Conservation (phyloP, 2,329 filamentous ascomycete genomes). For the Neopestalotiopsis sp. region DNA sequence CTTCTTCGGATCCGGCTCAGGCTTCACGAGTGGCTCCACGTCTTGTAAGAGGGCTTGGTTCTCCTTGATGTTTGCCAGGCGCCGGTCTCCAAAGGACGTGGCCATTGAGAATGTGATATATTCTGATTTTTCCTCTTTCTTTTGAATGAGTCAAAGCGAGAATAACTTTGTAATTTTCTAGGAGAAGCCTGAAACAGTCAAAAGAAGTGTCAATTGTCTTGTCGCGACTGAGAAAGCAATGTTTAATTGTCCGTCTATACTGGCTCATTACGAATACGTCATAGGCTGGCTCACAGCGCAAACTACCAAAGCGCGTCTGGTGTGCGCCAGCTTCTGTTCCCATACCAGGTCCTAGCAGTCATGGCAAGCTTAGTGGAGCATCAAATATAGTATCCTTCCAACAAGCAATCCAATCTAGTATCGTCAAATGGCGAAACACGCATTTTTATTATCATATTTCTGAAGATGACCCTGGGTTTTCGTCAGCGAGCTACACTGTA, state of each 20-base stretch:
- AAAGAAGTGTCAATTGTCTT: background rate
- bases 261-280: background rate
- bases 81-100: slow-evolving; percentile 49
- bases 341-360: background rate
- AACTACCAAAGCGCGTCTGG: background rate
- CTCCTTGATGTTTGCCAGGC: slow-evolving; percentile 53
- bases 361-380: too few relatives aligned
- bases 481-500: too few relatives aligned
- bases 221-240: slow-evolving; percentile 2
- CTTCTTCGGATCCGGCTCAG: slow-evolving; percentile 20
- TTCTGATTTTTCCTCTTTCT: background rate
- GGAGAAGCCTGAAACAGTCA: too few relatives aligned
- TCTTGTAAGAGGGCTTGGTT: slow-evolving; percentile 54
- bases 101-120: slow-evolving; percentile 24
- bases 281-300: background rate
- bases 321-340: background rate
- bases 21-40: slow-evolving; percentile 46
- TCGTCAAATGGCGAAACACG: too few relatives aligned
- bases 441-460: too few relatives aligned
- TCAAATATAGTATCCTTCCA: too few relatives aligned
- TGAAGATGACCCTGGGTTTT: too few relatives aligned
- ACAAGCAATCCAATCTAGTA: too few relatives aligned
- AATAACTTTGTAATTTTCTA: background rate
- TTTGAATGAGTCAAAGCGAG: background rate
- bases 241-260: background rate